phyloP scores from a whole-genome alignment of 129 eudicot genomes.

The Smallanthus sonchifolius region DNA sequence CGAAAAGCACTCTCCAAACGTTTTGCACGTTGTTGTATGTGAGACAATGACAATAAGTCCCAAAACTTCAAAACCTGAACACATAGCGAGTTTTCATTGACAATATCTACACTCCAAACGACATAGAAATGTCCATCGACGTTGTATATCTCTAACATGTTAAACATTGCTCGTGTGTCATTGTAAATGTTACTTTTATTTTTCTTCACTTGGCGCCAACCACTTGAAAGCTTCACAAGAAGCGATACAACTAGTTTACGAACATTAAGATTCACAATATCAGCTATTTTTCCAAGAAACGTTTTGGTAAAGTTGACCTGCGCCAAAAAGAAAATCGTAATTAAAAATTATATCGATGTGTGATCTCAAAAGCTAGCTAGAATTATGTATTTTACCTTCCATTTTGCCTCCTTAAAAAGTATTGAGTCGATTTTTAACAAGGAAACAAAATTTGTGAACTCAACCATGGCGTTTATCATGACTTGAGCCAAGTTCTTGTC shows the following conservation, averaged over 20 bases:
- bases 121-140: slow-evolving; percentile 26
- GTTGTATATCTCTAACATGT: slow-evolving; percentile 30
- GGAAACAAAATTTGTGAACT: slow-evolving; percentile 18
- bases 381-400: slow-evolving; percentile 41
- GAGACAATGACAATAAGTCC: slow-evolving; percentile 24
- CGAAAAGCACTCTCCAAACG: slow-evolving; percentile 6
- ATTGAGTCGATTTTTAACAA: slow-evolving; percentile 19
- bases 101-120: slow-evolving; percentile 37
- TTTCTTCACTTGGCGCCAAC: slow-evolving; percentile 33
- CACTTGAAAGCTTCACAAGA: slow-evolving; percentile 37
- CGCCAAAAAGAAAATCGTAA: not conserved
- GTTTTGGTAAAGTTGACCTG: slow-evolving; percentile 39
- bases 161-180: not conserved
- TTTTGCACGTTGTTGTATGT: slow-evolving; percentile 19
- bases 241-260: slow-evolving; percentile 28
- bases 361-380: too few species aligned
- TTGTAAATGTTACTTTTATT: not conserved
- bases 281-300: slow-evolving; percentile 22
- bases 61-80: slow-evolving; percentile 39
- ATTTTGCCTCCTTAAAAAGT: slow-evolving; percentile 36
- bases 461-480: slow-evolving; percentile 30
- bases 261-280: slow-evolving; percentile 6
- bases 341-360: too few species aligned
- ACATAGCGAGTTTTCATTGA: slow-evolving; percentile 21
- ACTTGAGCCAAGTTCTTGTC: slow-evolving; percentile 45